Base-by-base conservation (phyloP, 352 stramenopile genomes). In the Thalassiosira exigua region DNA sequence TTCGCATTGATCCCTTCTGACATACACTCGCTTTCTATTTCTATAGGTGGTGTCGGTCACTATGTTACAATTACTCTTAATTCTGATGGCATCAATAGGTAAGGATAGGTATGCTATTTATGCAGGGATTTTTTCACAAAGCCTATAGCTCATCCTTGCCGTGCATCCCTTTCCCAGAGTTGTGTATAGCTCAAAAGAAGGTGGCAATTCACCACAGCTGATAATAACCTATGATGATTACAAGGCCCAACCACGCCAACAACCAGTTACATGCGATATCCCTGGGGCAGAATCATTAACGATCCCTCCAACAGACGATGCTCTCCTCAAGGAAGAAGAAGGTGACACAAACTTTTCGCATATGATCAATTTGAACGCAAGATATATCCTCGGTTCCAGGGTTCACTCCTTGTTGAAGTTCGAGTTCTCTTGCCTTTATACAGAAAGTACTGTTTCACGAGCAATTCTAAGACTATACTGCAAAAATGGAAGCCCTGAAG, bases 121-220 rank as follows among this genome's bases (percentile, higher is more conserved):
- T 14, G 7, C 7, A 14, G 7, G 36, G 14, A 44, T 44, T 44
- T 44, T 44, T 44, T 44, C 36, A 44, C 7, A 44, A 44, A 44
- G 7, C 36, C 14, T 14, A 44, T 44, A 14, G 7, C 7, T 44
- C 14, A 44, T 14, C 36, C 7, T 44, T 44, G 36, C 36, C 14
- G 36, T 44, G 36, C 14, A 7, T 14, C 48, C n/a, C n/a, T n/a
- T n/a, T n/a, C 21, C 12, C 57, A 66, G 57, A 66, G 27, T 59
- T 59, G 41, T 27, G 27, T 69, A 69, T 44, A 57, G 36, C 60
- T 69, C 60, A 41, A 69, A 69, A 58, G 60, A 69, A 26, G 41
- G 60, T 7, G 22, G 19, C 2, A 14, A 59, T 44, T 44, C 60
- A 24, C 60, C 60, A 41, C 41, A 59, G 60, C 3, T 69, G 33